Evolutionary conservation across 345 rosid genomes (phyloP).

Genomic region (Zanthoxylum bungeanum): DNA sequence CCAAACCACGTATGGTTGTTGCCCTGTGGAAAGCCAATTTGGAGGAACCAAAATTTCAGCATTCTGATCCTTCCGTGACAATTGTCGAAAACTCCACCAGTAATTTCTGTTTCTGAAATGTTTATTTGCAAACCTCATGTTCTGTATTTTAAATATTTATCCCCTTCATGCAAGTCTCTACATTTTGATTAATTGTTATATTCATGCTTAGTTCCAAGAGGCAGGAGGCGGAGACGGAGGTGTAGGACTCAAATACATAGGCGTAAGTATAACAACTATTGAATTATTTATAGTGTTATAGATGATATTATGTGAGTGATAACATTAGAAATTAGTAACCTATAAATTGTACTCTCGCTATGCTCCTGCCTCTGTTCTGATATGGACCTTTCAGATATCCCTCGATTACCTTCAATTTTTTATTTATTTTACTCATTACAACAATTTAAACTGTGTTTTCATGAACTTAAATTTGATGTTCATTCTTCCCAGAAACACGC

Average conservation of each 20-base stretch:
- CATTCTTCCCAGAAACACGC: slow-evolving; percentile 59
- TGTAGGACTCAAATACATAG: slow-evolving; percentile 68
- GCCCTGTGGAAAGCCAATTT: slow-evolving; percentile 89
- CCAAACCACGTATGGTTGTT: slow-evolving; percentile 69
- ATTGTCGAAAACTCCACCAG: slow-evolving; percentile 68
- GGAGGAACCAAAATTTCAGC: slow-evolving; percentile 72
- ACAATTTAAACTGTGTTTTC: neutral
- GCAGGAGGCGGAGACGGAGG: slow-evolving; percentile 78
- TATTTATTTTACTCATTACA: neutral
- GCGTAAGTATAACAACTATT: slow-evolving; percentile 61
- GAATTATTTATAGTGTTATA: slow-evolving; percentile 12
- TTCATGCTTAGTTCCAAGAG: too few species aligned
- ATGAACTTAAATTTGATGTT: slow-evolving; percentile 1
- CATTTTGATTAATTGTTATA: slow-evolving; percentile 45
- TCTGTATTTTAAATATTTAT: slow-evolving; percentile 10
- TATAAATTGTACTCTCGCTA: slow-evolving; percentile 11
- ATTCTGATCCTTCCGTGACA: slow-evolving; percentile 71
- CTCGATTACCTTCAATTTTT: neutral
- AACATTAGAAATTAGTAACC: slow-evolving; percentile 8
- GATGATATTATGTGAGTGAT: neutral
- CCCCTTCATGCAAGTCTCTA: slow-evolving; percentile 15
- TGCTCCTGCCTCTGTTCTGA: slow-evolving; percentile 34
- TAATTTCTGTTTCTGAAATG: slow-evolving; percentile 42
- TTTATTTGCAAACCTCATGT: slow-evolving; percentile 5
- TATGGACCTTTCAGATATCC: slow-evolving; percentile 3